A percentile compares a stretch with the other conserved stretches of the same genome.
phyloP scores from a whole-genome alignment of 2,329 filamentous ascomycete genomes.

The Sporothrix sp. region DNA sequence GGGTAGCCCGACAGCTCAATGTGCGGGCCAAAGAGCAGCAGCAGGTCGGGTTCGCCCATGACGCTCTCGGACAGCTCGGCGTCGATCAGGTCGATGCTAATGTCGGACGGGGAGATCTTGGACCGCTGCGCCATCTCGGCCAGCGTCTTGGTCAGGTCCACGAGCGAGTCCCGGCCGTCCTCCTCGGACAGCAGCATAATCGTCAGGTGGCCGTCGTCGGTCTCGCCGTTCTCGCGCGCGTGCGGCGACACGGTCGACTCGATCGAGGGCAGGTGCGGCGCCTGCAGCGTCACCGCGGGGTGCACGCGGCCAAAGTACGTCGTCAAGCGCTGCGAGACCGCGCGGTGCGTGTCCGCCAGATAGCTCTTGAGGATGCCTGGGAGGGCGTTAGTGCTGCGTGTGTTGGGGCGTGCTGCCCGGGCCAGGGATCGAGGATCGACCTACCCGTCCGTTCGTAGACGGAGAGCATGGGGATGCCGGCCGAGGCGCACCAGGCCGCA shows the following conservation, averaged over 20 bases:
- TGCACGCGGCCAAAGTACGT: conserved; percentile 76
- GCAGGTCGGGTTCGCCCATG: conserved; percentile 80
- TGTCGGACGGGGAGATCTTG: conserved; percentile 72
- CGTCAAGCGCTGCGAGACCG: conserved; percentile 68
- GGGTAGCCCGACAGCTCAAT: conserved; percentile 86
- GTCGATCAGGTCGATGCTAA: conserved; percentile 77
- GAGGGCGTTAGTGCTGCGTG: not conserved
- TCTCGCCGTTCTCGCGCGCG: conserved; percentile 24
- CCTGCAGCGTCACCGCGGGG: conserved; percentile 61
- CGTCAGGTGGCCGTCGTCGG: conserved; percentile 34
- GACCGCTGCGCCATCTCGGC: conserved; percentile 88
- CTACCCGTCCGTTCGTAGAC: conserved; percentile 87
- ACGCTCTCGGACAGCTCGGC: conserved; percentile 72
- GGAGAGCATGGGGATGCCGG: conserved; percentile 77
- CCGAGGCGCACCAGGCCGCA: conserved; percentile 84
- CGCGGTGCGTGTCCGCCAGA: conserved; percentile 72
- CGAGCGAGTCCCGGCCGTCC: conserved; percentile 85
- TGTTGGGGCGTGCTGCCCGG: too few relatives aligned
- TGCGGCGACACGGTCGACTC: conserved; percentile 33
- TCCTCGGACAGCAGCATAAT: conserved; percentile 76
- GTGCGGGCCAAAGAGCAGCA: conserved; percentile 77
- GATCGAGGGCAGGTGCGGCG: conserved; percentile 57
- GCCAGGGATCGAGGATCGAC: conserved; percentile 19
- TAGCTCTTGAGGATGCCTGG: conserved; percentile 81
- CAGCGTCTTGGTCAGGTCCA: conserved; percentile 89